Base-by-base conservation (phyloP, 768 basidiomycete species). In the Exidia glandulosa region DNA sequence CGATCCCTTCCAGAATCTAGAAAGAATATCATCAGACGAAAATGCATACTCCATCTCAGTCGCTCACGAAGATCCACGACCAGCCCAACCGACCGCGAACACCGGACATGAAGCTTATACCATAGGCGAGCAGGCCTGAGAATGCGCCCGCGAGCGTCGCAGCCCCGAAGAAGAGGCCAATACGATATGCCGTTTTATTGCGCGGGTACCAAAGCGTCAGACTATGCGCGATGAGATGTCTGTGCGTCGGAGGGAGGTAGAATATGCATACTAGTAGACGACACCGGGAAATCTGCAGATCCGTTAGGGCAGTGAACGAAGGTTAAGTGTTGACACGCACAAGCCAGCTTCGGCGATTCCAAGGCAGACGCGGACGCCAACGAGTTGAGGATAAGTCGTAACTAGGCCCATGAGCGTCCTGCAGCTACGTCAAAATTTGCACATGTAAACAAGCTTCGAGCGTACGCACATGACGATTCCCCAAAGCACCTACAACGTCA, bases 1-100 rank as follows among this genome's bases (percentile, higher is more conserved):
- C 70, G 27, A 83, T 72, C 6, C 87, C 87, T 67, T 87, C 86
- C 32, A 87, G 63, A 58, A 85, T 84, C 81, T 83, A 60, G 3
- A 31, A 23, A 27, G 25, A 45, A n/a, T n/a, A n/a, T n/a, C n/a
- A n/a, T n/a, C n/a, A n/a, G n/a, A n/a, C n/a, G n/a, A n/a, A n/a
- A n/a, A n/a, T n/a, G n/a, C n/a, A n/a, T n/a, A n/a, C n/a, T n/a
- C n/a, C n/a, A n/a, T n/a, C n/a, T n/a, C n/a, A n/a, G n/a, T n/a
- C n/a, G n/a, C n/a, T n/a, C n/a, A 84, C 81, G 60, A 86, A 86
- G 55, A 86, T 84, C 85, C 84, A 86, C 0, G 80, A 80, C 85
- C 85, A 86, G 12, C 81, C 84, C 19, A 75, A 64, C 19, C 80
- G 66, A 1, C 79, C 77, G 2, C 65, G 70, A 0, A 68, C 69